Evolutionary conservation across 75 land plant genomes (phyloP), one percentile per base, ranked within the genome.

Genomic region (Ceratopteris richardii): DNA sequence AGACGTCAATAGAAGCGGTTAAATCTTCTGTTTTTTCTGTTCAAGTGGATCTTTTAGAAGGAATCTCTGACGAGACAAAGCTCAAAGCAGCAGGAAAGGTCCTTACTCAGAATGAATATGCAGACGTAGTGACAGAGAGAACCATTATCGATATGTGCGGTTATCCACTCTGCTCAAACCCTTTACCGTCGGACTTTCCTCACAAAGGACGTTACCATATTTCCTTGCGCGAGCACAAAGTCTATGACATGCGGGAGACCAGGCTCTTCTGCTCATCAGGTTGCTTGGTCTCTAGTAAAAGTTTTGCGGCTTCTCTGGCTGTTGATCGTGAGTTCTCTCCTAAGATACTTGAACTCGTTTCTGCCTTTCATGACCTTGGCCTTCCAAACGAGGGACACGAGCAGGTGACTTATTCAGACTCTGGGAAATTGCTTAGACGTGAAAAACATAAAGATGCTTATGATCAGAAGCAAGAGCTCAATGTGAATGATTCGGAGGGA

Each of bases 221-320:
- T 27, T 80, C 98, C 9, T 70, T 92, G 12, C 75, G 75, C 46
- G 94, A 89, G 67, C 88, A 92, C 73, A 85, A 77, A 55, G 89
- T 92, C 9, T 92, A 88, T 60, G 98, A 92, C 22, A 64, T 87
- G 0, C 66, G 77, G 57, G 98, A 92, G 54, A 74, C 82, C 3
- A 66, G 80, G 37, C 64, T 69, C 63, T 92, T 68, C 65, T 92
- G 98, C 62, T 85, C 80, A 17, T 30, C 74, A 6, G 55, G 11
- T 1, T 92, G 98, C 62, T 61, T 85, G 17, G 56, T 92, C 28
- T 47, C 68, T 22, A 85, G 90, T 68, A 64, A 77, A 33, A 58
- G 79, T 14, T 88, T 87, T 63, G 66, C 79, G 1, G 60, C 55
- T 37, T 54, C 41, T 26, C 61, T 84, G 52, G 58, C 44, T 0